Percentiles rank a stretch among this genome's conserved stretches.
phyloP scores from a whole-genome alignment of 169 alveolate genomes.

The Cryptosporidium andersoni region DNA sequence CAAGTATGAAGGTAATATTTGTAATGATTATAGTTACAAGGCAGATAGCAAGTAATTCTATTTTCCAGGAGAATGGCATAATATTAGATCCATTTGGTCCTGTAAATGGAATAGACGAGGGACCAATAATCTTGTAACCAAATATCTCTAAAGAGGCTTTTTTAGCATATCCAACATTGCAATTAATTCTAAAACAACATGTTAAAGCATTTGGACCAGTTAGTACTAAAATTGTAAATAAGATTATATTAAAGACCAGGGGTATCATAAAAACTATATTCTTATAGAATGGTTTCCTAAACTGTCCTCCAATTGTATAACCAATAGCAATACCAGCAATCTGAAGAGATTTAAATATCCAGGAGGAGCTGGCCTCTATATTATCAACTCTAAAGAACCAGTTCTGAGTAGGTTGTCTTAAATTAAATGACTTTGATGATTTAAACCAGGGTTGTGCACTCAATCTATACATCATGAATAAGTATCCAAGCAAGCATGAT shows the following conservation, averaged over 20 bases:
- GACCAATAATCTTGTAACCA: constrained; percentile 80
- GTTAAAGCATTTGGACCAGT: constrained; percentile 84
- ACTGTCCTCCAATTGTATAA: constrained; percentile 68
- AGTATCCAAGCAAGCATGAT: constrained; percentile 20
- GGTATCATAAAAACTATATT: constrained; percentile 29
- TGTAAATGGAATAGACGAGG: constrained; percentile 84
- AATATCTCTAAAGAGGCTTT: constrained; percentile 79
- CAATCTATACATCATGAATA: constrained; percentile 28
- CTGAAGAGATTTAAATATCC: constrained; percentile 51
- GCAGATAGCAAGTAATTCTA: constrained; percentile 22
- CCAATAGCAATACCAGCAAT: constrained; percentile 34
- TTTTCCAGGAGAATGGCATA: constrained; percentile 57
- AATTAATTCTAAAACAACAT: constrained; percentile 88
- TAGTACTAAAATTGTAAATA: constrained; percentile 71
- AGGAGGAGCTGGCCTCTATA: constrained; percentile 25
- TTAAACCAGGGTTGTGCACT: constrained; percentile 45
- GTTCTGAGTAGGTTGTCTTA: constrained; percentile 36
- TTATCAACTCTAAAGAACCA: constrained; percentile 68
- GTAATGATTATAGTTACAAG: constrained; percentile 6
- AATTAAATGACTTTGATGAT: constrained; percentile 13
- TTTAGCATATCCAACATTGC: constrained; percentile 83
- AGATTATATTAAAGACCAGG: neutral
- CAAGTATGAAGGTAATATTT: constrained; percentile 2
- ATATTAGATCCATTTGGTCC: constrained; percentile 86
- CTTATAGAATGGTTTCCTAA: constrained; percentile 52